Evolutionary conservation across 2,329 filamentous ascomycete species (phyloP).

Genomic region (Pyricularia grisea): DNA sequence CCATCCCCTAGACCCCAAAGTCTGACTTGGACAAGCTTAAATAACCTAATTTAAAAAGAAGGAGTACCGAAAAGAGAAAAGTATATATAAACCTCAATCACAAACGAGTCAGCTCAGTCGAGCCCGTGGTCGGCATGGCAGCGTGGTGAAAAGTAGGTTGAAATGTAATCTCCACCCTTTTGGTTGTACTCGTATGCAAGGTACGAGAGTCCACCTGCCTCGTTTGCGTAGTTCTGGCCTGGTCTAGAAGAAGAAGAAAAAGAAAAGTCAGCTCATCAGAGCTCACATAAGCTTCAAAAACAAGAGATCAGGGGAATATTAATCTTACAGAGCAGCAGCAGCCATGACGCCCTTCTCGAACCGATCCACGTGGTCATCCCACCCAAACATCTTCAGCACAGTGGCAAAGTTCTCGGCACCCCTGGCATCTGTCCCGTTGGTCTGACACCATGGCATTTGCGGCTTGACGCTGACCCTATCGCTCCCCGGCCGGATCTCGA

Average conservation of each 20-base stretch:
- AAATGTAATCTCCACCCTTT: conserved; percentile 8
- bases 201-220: conserved; percentile 7
- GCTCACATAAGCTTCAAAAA: not conserved
- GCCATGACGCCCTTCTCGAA: conserved; percentile 6
- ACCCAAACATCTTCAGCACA: conserved; percentile 6
- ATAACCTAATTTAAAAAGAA: too few species aligned
- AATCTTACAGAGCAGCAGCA: conserved; percentile 4
- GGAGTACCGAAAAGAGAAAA: too few species aligned
- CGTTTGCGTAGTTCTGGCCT: conserved; percentile 4
- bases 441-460: conserved; percentile 9
- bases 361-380: conserved; percentile 5
- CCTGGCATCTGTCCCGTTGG: conserved; percentile 7
- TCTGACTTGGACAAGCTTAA: too few species aligned
- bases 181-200: conserved; percentile 7
- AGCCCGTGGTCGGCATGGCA: not conserved
- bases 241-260: not conserved
- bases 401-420: conserved; percentile 7
- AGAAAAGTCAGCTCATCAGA: not conserved
- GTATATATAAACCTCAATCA: not conserved
- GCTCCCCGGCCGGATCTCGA: conserved; percentile 7
- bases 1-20: too few species aligned
- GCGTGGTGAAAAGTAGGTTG: conserved; percentile 8
- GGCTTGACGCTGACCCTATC: conserved; percentile 7
- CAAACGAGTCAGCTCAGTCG: not conserved
- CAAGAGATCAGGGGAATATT: not conserved